Percentiles rank a stretch among this genome's conserved stretches.
phyloP scores from a whole-genome alignment of 805 yeast species.

The Pichia gijzeniarum region DNA sequence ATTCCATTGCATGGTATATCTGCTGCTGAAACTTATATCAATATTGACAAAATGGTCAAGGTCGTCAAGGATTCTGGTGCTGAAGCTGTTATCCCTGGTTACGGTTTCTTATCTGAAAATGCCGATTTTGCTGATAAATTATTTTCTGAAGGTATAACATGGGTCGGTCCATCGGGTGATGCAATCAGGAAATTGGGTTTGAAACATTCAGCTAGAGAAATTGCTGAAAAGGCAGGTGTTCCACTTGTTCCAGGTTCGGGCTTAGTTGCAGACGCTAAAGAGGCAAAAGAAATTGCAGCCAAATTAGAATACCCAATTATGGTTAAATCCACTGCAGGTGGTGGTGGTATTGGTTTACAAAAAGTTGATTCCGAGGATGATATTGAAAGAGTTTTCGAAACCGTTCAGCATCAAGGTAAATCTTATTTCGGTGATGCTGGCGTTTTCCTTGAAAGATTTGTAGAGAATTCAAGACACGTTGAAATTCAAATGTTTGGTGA shows the following conservation, averaged over 20 bases:
- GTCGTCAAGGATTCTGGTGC: slow-evolving; percentile 84
- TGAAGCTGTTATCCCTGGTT: slow-evolving; percentile 97
- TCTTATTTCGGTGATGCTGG: slow-evolving; percentile 94
- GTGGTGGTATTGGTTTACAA: slow-evolving; percentile 98
- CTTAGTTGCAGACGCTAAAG: slow-evolving; percentile 60
- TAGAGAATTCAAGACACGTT: slow-evolving; percentile 92
- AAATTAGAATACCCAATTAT: slow-evolving; percentile 80
- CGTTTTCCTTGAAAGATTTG: slow-evolving; percentile 90
- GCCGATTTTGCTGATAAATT: slow-evolving; percentile 93
- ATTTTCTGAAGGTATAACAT: slow-evolving; percentile 72
- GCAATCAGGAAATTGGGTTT: slow-evolving; percentile 87
- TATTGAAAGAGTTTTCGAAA: slow-evolving; percentile 75
- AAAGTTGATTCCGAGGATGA: slow-evolving; percentile 81
- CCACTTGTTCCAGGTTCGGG: slow-evolving; percentile 98
- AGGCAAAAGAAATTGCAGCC: slow-evolving; percentile 71
- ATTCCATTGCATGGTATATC: slow-evolving; percentile 72
- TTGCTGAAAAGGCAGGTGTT: slow-evolving; percentile 86
- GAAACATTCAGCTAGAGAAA: slow-evolving; percentile 94
- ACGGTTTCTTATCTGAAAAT: slow-evolving; percentile 93
- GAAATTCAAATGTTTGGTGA: slow-evolving; percentile 97
- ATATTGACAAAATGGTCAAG: slow-evolving; percentile 73
- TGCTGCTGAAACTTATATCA: slow-evolving; percentile 87
- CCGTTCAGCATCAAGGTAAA: slow-evolving; percentile 91
- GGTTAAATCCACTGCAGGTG: slow-evolving; percentile 98
- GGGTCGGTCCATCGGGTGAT: slow-evolving; percentile 95